Base-by-base conservation (phyloP, 2,329 filamentous ascomycete species). In the Hypoxylon sp. region DNA sequence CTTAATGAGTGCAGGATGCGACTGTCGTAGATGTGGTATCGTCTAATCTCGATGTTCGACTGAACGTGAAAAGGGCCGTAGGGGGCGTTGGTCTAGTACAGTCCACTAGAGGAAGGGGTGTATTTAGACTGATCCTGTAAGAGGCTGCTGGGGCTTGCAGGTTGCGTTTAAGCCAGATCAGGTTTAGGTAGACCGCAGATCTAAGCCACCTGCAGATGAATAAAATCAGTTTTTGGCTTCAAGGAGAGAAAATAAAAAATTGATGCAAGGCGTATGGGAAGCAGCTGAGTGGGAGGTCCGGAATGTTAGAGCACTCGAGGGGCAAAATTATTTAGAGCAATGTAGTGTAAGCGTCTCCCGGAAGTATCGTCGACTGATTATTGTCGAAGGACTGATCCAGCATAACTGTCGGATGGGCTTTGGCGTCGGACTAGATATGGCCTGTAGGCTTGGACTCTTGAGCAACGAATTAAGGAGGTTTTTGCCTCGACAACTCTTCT, bases 151-250 rank as follows among this genome's bases (percentile, higher is more conserved):
- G 67, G 59, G 55, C 63, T 66, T 68, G 68, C 58, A 70, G 68
- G 58, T 61, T 63, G 57, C 52, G 55, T 46, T 63, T 62, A 63
- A 19, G 46, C 69, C 65, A 61, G 58, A 73, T 64, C 23, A 50
- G 69, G 69, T 55, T 66, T 67, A 63, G 63, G 38, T 60, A 67
- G 67, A 57, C 51, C 41, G 64, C 65, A 72, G 69, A 73, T 73
- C 71, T 65, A 68, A 69, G 60, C 65, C 61, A 65, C 67, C 67
- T 68, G 64, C 65, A 67, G 63, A 68, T 59, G 52, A 57, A 65
- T 32, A 65, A 65, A 65, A 69, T 72, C 63, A 72, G 70, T 67
- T 55, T 55, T 62, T 52, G 49, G 63, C 58, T 60, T 63, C 52
- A 53, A 51, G 55, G 41, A 61, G 34, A 61, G 34, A 61, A 56